These are phyloP conservation scores for Eremothecium gossypii DNA, from an alignment of 1,139 yeast genomes.

Conservation along the genomic window DNA sequence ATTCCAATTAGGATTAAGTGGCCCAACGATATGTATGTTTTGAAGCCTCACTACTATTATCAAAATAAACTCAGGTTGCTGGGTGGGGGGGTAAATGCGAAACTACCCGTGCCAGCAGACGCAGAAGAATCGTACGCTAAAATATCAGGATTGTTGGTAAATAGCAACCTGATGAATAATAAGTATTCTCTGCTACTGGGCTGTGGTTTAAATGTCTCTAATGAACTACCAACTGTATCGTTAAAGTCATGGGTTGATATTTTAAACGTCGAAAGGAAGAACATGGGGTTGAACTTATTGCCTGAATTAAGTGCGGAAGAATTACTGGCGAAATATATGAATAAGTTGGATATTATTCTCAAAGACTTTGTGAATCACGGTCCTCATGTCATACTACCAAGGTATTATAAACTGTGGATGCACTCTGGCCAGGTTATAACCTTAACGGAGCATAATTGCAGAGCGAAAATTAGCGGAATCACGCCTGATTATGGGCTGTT, in stretches of 20 bases:
- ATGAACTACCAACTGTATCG: conserved; percentile 88
- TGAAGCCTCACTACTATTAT: conserved; percentile 49
- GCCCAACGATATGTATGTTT: conserved; percentile 90
- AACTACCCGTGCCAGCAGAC: conserved; percentile 23
- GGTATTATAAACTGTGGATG: conserved; percentile 80
- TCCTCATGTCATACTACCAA: conserved; percentile 55
- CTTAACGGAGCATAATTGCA: conserved; percentile 39
- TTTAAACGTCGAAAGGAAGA: conserved; percentile 44
- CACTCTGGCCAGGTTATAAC: conserved; percentile 61
- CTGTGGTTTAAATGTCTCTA: conserved; percentile 75
- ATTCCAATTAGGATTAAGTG: conserved; percentile 81
- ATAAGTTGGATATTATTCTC: conserved; percentile 54
- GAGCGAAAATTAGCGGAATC: conserved; percentile 70
- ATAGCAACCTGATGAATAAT: conserved; percentile 55
- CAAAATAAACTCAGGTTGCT: conserved; percentile 22
- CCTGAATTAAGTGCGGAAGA: conserved; percentile 51
- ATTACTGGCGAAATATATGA: conserved; percentile 61
- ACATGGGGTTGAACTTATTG: conserved; percentile 36
- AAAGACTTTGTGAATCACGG: conserved; percentile 55
- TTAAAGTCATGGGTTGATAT: conserved; percentile 58
- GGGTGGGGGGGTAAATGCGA: conserved; percentile 15
- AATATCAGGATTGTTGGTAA: conserved; percentile 77
- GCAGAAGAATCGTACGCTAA: conserved; percentile 54
- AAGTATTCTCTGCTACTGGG: conserved; percentile 67
- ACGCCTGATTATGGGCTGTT: conserved; percentile 77